Evolutionary conservation across 148 eudicot genomes (phyloP).

Genomic region (Camellia sinensis): DNA sequence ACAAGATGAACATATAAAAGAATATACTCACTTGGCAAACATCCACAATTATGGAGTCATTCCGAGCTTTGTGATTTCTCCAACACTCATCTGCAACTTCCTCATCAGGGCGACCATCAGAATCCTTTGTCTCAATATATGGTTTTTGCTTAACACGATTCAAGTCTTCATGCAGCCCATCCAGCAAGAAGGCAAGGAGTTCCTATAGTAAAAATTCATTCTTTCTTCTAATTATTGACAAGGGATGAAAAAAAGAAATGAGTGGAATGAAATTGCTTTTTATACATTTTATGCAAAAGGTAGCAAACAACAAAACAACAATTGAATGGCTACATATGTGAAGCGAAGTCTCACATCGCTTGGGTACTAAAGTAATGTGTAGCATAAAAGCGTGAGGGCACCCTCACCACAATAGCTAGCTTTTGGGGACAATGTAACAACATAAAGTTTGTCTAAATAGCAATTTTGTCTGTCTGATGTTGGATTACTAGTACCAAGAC

Average conservation of each 20-base stretch:
- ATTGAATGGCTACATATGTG: neutral
- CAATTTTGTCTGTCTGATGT: neutral
- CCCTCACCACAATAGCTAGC: too few species aligned
- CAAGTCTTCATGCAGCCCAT: slow-evolving; percentile 93
- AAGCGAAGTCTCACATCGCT: too few species aligned
- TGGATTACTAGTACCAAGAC: neutral
- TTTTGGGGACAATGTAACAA: neutral
- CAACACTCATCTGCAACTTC: slow-evolving; percentile 92
- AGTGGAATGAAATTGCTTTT: neutral
- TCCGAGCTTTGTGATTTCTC: slow-evolving; percentile 83
- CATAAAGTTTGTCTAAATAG: neutral
- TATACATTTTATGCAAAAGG: neutral
- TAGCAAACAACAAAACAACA: neutral
- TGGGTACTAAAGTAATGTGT: too few species aligned
- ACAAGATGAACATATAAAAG: neutral
- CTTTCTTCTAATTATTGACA: neutral
- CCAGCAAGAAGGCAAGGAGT: slow-evolving; percentile 91
- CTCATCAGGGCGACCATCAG: slow-evolving; percentile 77
- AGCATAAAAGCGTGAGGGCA: too few species aligned
- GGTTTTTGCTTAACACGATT: slow-evolving; percentile 94
- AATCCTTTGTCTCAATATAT: slow-evolving; percentile 80
- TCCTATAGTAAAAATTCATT: slow-evolving; percentile 43
- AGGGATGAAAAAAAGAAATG: neutral
- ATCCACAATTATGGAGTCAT: slow-evolving; percentile 88
- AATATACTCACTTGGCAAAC: slow-evolving; percentile 61